phyloP scores from a whole-genome alignment of 306 rosid genomes.

The Luffa acutangula region DNA sequence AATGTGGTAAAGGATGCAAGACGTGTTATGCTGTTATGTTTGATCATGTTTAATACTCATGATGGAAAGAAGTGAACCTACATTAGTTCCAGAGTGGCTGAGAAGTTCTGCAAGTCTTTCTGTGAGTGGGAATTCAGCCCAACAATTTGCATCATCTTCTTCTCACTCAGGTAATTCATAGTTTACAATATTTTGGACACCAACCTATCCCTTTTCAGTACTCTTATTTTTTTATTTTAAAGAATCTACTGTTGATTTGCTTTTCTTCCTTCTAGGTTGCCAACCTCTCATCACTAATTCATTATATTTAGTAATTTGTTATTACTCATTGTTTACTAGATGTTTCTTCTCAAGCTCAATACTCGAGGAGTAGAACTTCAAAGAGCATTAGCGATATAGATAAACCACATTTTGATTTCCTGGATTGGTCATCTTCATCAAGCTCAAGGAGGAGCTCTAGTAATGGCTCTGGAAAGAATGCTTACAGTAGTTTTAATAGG shows the following conservation, averaged over 20 bases:
- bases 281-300: neutral
- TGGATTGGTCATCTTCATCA: constrained; percentile 68
- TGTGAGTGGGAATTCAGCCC: constrained; percentile 88
- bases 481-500: constrained; percentile 83
- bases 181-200: neutral
- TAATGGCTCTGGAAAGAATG: constrained; percentile 86
- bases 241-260: neutral
- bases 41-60: constrained; percentile 81
- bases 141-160: constrained; percentile 38
- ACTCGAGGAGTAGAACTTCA: constrained; percentile 54
- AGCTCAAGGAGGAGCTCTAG: constrained; percentile 60
- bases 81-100: constrained; percentile 98
- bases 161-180: constrained; percentile 51
- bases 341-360: constrained; percentile 38
- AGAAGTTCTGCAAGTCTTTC: constrained; percentile 81
- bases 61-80: constrained; percentile 96
- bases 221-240: constrained; percentile 4
- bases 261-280: neutral
- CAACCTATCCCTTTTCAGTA: neutral
- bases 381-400: constrained; percentile 56
- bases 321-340: constrained; percentile 33
- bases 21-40: constrained; percentile 21
- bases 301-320: constrained; percentile 5
- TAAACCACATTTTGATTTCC: constrained; percentile 42
- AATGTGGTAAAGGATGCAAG: constrained; percentile 43